Conservation (phyloP, 805 yeast genomes). For the Metschnikowia reukaufii region DNA sequence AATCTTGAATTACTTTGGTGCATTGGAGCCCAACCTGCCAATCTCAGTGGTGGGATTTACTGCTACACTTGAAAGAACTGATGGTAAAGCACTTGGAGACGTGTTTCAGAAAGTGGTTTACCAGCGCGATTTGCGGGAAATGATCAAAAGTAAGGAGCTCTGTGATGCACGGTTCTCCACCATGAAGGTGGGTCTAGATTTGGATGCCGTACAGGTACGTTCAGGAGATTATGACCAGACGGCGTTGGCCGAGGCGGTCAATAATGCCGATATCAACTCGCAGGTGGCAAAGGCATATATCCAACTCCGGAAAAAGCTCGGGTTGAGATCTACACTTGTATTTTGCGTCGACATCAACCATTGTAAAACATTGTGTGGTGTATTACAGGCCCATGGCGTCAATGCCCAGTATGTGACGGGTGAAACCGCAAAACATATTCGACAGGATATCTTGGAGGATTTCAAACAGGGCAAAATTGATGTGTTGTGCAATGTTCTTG, state of each 20-base stretch:
- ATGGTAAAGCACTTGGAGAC: conserved; percentile 54
- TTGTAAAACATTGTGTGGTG: conserved; percentile 50
- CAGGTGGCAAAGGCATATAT: conserved; percentile 56
- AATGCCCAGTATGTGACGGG: conserved; percentile 74
- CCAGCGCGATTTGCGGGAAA: conserved; percentile 60
- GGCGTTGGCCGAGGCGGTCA: conserved; percentile 54
- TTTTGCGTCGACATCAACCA: conserved; percentile 79
- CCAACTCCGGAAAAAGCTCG: conserved; percentile 30
- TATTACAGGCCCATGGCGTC: conserved; percentile 59
- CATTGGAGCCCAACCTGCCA: conserved; percentile 37
- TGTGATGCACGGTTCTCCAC: conserved; percentile 67
- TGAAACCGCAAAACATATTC: conserved; percentile 50
- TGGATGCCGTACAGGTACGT: conserved; percentile 31
- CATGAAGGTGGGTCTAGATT: conserved; percentile 49
- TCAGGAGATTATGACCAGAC: conserved; percentile 55
- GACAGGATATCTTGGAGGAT: conserved; percentile 53
- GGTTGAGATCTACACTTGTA: conserved; percentile 62
- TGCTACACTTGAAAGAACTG: conserved; percentile 83
- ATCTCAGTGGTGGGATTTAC: conserved; percentile 78
- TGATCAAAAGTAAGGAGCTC: conserved; percentile 69
- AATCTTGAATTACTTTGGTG: conserved; percentile 59
- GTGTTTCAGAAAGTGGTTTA: conserved; percentile 74
- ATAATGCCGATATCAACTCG: conserved; percentile 52
- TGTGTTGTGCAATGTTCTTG: conserved; percentile 83
- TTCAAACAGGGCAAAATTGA: conserved; percentile 64